phyloP scores from a whole-genome alignment of 2,329 filamentous ascomycete genomes.

The Torrubiella hemipterigena region DNA sequence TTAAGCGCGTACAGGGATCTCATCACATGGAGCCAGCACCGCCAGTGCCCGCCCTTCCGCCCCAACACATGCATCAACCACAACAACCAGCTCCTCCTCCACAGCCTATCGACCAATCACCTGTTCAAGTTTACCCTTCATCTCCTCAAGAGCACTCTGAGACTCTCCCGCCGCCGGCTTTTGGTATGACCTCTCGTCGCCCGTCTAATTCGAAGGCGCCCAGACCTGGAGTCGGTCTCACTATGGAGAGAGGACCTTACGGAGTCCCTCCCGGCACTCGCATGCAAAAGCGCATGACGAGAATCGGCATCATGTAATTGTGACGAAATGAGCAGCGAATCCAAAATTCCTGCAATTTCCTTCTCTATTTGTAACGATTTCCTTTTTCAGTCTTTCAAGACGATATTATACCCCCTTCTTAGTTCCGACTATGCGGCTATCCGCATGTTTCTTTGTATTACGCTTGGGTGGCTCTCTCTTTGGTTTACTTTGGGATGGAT shows the following conservation, averaged over 20 bases:
- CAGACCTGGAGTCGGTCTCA: constrained; percentile 2
- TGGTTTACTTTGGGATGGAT: too few species aligned
- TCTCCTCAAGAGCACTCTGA: too few species aligned
- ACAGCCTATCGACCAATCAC: too few species aligned
- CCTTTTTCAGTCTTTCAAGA: too few species aligned
- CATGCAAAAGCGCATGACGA: constrained; percentile 53
- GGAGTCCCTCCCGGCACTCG: constrained; percentile 20
- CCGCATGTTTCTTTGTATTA: too few species aligned
- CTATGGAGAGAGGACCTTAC: constrained; percentile 9
- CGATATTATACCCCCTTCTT: too few species aligned
- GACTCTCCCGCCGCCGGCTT: too few species aligned
- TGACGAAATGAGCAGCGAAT: too few species aligned
- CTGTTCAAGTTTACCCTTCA: too few species aligned
- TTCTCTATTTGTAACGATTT: constrained; percentile 19
- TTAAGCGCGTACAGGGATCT: constrained; percentile 34
- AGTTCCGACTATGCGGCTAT: too few species aligned
- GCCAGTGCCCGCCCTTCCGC: constrained; percentile 3
- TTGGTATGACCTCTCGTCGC: constrained; percentile 2
- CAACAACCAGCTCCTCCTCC: neutral
- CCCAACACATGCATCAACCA: neutral
- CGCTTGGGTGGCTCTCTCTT: too few species aligned
- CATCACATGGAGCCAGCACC: neutral
- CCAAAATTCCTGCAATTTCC: constrained; percentile 3
- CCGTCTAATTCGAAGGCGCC: constrained; percentile 2
- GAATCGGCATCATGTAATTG: constrained; percentile 43